Evolutionary conservation across 2,329 filamentous ascomycete species (phyloP).

Genomic region (Alternaria infectoria): DNA sequence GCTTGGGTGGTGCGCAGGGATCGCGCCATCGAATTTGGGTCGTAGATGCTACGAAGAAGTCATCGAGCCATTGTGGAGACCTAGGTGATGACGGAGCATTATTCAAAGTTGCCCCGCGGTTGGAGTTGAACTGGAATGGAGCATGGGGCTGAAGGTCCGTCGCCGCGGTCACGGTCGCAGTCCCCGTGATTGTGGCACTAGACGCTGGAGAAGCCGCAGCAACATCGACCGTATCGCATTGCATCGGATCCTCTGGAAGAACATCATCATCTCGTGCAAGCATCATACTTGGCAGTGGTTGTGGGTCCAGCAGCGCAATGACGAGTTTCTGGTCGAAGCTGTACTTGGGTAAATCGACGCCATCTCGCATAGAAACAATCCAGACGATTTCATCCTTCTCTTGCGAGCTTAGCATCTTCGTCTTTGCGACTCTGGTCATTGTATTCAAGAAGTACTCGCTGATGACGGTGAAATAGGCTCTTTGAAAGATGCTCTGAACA

Average conservation of each 20-base stretch:
- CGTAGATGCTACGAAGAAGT: slow-evolving; percentile 30
- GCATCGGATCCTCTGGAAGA: not conserved
- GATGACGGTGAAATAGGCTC: slow-evolving; percentile 34
- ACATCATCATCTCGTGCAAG: not conserved
- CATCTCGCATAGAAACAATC: slow-evolving; percentile 26
- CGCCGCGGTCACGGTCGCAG: not conserved
- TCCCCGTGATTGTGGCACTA: not conserved
- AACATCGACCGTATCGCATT: not conserved
- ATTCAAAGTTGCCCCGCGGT: not conserved
- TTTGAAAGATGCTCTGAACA: slow-evolving; percentile 25
- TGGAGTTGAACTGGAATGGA: slow-evolving; percentile 27
- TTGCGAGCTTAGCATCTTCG: slow-evolving; percentile 16
- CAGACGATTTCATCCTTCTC: slow-evolving; percentile 35
- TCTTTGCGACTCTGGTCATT: slow-evolving; percentile 15
- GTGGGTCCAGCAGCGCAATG: slow-evolving; percentile 25
- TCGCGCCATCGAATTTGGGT: slow-evolving; percentile 35
- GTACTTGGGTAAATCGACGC: slow-evolving; percentile 23
- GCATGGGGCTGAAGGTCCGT: not conserved
- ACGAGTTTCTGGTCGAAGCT: slow-evolving; percentile 38
- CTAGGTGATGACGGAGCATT: not conserved
- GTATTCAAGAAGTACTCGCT: slow-evolving; percentile 34
- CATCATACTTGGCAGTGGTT: slow-evolving; percentile 1
- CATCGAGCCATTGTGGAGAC: slow-evolving; percentile 1
- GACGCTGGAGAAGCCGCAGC: not conserved
- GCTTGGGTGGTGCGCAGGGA: slow-evolving; percentile 14